Percentiles rank a stretch among this genome's conserved stretches.
Evolutionary conservation across 2,329 filamentous ascomycete species (phyloP).

Genomic region (Pyricularia pennisetigena): DNA sequence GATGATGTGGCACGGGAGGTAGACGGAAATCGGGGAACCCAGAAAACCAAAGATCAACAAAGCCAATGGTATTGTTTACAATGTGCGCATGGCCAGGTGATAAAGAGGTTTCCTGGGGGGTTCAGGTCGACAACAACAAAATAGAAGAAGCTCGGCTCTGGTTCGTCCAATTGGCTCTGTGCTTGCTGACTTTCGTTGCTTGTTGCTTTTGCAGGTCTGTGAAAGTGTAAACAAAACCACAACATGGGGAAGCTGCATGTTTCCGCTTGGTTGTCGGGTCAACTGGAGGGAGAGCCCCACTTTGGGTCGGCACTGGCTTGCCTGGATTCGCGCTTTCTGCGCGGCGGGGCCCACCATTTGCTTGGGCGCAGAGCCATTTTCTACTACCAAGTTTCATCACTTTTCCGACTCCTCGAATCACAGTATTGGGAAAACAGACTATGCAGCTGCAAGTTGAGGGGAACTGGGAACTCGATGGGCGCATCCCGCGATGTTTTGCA

Average conservation of each 20-base stretch:
- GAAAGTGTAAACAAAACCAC: conserved; percentile 1
- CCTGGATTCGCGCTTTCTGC: not conserved
- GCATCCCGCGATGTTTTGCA: not conserved
- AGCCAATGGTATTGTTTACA: not conserved
- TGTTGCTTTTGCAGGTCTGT: conserved; percentile 1
- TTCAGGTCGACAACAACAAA: not conserved
- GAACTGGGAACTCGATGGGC: not conserved
- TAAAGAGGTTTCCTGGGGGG: not conserved
- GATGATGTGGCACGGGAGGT: not conserved
- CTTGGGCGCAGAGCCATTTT: not conserved
- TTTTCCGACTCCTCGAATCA: not conserved
- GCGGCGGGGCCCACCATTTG: not conserved
- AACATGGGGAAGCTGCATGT: conserved; percentile 1
- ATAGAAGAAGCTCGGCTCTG: not conserved
- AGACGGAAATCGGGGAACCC: not conserved
- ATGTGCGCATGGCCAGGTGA: not conserved
- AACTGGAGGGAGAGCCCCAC: not conserved
- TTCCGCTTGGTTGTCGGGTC: not conserved
- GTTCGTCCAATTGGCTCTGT: not conserved
- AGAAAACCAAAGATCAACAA: not conserved
- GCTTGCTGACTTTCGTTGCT: not conserved
- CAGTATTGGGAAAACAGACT: not conserved
- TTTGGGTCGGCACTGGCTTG: not conserved
- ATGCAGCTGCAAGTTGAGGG: not conserved
- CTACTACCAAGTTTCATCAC: not conserved